These are phyloP conservation scores for Globisporangium camurandrum DNA, from an alignment of 352 stramenopile genomes.

Conservation along the genomic window DNA sequence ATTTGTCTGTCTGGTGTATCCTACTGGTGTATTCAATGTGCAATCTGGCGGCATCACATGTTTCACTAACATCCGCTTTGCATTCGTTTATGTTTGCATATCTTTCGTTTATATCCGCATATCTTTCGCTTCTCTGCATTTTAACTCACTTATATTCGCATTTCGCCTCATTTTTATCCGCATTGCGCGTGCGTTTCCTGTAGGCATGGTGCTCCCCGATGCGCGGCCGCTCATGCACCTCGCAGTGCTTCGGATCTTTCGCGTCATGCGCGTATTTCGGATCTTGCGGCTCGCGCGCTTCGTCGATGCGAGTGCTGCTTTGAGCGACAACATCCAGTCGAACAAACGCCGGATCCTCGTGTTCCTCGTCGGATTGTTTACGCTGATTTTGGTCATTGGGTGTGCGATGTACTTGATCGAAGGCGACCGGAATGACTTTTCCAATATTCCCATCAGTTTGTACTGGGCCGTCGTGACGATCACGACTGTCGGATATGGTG, in stretches of 20 bases:
- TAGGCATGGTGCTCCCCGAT: conserved; percentile 38
- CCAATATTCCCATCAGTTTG: conserved; percentile 44
- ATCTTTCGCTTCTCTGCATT: no score
- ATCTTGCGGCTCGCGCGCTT: conserved; percentile 66
- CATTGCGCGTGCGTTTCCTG: no score
- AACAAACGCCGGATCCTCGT: conserved; percentile 74
- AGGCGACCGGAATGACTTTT: conserved; percentile 67
- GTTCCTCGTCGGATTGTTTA: conserved; percentile 66
- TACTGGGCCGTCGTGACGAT: conserved; percentile 52
- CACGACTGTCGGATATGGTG: conserved; percentile 46
- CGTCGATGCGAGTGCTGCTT: conserved; percentile 47
- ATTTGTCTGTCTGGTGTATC: no score
- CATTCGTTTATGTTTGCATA: not conserved
- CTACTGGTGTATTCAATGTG: no score
- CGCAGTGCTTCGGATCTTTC: conserved; percentile 67
- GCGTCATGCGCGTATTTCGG: conserved; percentile 72
- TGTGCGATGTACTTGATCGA: conserved; percentile 84
- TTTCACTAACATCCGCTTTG: not conserved
- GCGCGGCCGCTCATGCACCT: conserved; percentile 55
- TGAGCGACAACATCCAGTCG: conserved; percentile 72
- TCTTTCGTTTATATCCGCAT: no score
- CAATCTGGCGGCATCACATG: no score
- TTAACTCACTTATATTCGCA: no score
- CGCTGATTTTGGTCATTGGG: conserved; percentile 74
- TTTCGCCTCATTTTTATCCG: no score